Evolutionary conservation across 2,329 filamentous ascomycete genomes (phyloP), one percentile per base, ranked within the genome.

Genomic region (Thermomyces lanuginosus): DNA sequence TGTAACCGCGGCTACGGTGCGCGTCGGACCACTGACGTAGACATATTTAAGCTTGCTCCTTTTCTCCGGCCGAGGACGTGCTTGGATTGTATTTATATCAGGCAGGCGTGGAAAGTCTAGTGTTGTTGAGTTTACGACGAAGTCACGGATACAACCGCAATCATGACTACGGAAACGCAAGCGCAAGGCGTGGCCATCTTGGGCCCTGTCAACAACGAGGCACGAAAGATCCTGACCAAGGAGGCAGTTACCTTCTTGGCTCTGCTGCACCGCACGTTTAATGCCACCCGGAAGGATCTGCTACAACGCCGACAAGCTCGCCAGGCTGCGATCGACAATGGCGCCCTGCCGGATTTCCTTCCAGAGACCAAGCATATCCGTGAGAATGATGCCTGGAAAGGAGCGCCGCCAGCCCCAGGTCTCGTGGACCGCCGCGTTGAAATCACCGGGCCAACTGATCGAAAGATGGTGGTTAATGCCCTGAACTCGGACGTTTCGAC

Each of bases 401-500:
- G 82, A 36, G 83, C 89, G 22, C 70, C 77, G 27, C 89, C 89
- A 10, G 89, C 86, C 5, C 86, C 89, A 0, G 89, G 89, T 32
- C 69, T 95, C 30, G 73, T 92, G 22, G 89, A 98, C 61, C 76
- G 89, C 39, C 73, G 89, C 35, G 80, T 93, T 16, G 89, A 98
- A 64, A 98, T 95, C 48, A 98, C 89, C 4, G 89, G 89, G 6
- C 89, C 89, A 1, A 93, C 84, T 5, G 89, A 95, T 58, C 71
- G 89, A 41, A 98, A 95, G 69, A 98, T 98, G 89, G 83, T 95
- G 24, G 81, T 95, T 36, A 98, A 98, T 54, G 89, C 89, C 6
- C 51, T 95, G 51, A 98, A 95, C 57, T 76, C 86, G 23, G 71
- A 95, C 46, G 89, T 95, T 13, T 95, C 80, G 77, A 95, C 86